Conservation (phyloP, 2,329 filamentous ascomycete species). For the Curvularia spicifera region DNA sequence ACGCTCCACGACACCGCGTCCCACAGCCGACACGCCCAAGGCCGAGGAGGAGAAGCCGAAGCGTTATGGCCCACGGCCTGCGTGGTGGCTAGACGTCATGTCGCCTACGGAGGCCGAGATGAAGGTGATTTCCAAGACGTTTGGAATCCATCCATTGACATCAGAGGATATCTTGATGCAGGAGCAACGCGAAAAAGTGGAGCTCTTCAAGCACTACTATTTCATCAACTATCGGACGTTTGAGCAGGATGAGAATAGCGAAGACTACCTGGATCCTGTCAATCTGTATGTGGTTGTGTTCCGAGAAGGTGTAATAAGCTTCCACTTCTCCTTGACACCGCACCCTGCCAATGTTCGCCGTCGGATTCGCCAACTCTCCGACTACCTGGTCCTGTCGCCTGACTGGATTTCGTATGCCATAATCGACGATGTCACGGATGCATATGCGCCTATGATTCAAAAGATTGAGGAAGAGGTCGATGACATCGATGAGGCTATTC, state of each 20-base stretch:
- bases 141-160: slow-evolving; percentile 94
- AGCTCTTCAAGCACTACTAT: slow-evolving; percentile 96
- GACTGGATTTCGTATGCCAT: slow-evolving; percentile 99
- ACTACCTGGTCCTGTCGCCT: slow-evolving; percentile 89
- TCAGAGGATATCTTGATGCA: slow-evolving; percentile 97
- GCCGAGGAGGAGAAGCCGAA: slow-evolving; percentile 45
- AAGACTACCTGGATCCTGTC: slow-evolving; percentile 91
- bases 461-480: slow-evolving; percentile 96
- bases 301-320: slow-evolving; percentile 90
- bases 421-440: slow-evolving; percentile 98
- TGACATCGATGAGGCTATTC: slow-evolving; percentile 90
- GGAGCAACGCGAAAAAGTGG: slow-evolving; percentile 96
- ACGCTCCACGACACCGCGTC: slow-evolving; percentile 58
- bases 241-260: slow-evolving; percentile 88
- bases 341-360: slow-evolving; percentile 95
- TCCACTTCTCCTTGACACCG: slow-evolving; percentile 95
- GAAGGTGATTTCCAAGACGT: slow-evolving; percentile 89
- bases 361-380: slow-evolving; percentile 88
- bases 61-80: slow-evolving; percentile 76
- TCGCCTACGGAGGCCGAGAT: slow-evolving; percentile 93
- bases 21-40: slow-evolving; percentile 48
- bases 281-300: slow-evolving; percentile 99
- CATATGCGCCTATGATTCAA: slow-evolving; percentile 90
- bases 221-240: slow-evolving; percentile 99
- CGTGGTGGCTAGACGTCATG: slow-evolving; percentile 95